These are phyloP conservation scores for Annulohypoxylon stygium DNA, from an alignment of 495 filamentous ascomycete species.

Conservation along the genomic window DNA sequence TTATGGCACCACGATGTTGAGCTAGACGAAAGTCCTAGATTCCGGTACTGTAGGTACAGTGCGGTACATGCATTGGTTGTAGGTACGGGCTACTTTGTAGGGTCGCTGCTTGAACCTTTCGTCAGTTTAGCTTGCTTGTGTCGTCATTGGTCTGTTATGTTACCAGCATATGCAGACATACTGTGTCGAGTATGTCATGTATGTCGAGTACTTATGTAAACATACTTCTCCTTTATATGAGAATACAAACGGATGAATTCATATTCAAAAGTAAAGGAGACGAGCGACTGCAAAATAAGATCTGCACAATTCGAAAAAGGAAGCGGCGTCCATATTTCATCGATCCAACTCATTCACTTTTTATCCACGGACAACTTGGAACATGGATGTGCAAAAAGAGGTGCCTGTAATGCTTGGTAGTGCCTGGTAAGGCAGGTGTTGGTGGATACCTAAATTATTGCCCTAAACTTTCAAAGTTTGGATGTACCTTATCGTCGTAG, in stretches of 20 bases:
- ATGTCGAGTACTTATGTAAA: not conserved
- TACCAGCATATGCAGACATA: not conserved
- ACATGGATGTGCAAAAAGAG: not conserved
- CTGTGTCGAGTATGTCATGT: not conserved
- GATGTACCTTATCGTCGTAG: constrained; percentile 9
- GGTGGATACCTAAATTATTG: constrained; percentile 10
- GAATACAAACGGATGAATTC: not conserved
- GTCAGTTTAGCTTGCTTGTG: constrained; percentile 2
- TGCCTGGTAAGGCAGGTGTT: constrained; percentile 13
- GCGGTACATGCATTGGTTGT: too few species aligned
- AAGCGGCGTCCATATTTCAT: not conserved
- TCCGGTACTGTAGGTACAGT: not conserved
- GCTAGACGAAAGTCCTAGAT: constrained; percentile 6
- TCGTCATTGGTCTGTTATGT: constrained; percentile 31
- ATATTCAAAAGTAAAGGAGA: not conserved
- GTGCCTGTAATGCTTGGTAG: not conserved
- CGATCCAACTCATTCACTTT: not conserved
- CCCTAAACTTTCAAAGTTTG: constrained; percentile 2
- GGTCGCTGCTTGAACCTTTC: constrained; percentile 6
- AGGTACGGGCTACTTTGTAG: not conserved
- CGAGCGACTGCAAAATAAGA: not conserved
- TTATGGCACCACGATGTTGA: constrained; percentile 19
- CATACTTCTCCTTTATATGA: not conserved
- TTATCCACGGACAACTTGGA: too few species aligned
- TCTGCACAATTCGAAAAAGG: not conserved